Base-by-base conservation (phyloP, 129 eudicot genomes). In the Flaveria linearis region DNA sequence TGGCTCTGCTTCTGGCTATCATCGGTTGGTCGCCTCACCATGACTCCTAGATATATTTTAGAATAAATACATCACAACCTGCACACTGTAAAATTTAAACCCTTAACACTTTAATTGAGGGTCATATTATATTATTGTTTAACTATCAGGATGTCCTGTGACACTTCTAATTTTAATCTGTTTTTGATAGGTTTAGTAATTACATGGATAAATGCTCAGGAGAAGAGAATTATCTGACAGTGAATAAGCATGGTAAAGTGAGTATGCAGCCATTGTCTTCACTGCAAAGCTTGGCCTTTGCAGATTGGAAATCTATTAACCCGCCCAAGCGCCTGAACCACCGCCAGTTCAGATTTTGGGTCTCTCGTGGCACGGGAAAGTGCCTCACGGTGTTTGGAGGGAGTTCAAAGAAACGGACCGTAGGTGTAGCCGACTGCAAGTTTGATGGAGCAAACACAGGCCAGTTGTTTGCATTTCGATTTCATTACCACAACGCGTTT, bases 381-480 rank as follows among this genome's bases (percentile, higher is more conserved):
- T 90, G 92, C 71, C 88, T 90, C n/a, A 87, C 96, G 0, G 83
- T 90, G 42, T 90, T 84, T 43, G 88, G 76, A 39, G 90, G 90
- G 60, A 83, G 80, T 25, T 53, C 82, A 16, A 53, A 79, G 77
- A 90, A 90, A 78, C 88, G 87, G 26, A 82, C 64, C 0, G 76
- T 90, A 3, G 96, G 96, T 9, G 88, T 89, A 66, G 84, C 88
- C 1, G 88, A 82, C 78, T 90, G 96, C 85, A 84, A 81, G 81
- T 79, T 85, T 67, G 88, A 90, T 79, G 92, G 96, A 23, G 79
- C 79, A 58, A 90, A 90, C 68, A 78, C 47, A 20, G 85, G 72
- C 57, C 92, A 90, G 79, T 81, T 90, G 9, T 90, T 90, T 80
- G 96, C 96, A 28, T 90, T 87, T 72, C 96, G 92, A 14, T 90